Evolutionary conservation across 2,329 filamentous ascomycete genomes (phyloP), one percentile per base, ranked within the genome.

Genomic region (Cladosporium sp.): DNA sequence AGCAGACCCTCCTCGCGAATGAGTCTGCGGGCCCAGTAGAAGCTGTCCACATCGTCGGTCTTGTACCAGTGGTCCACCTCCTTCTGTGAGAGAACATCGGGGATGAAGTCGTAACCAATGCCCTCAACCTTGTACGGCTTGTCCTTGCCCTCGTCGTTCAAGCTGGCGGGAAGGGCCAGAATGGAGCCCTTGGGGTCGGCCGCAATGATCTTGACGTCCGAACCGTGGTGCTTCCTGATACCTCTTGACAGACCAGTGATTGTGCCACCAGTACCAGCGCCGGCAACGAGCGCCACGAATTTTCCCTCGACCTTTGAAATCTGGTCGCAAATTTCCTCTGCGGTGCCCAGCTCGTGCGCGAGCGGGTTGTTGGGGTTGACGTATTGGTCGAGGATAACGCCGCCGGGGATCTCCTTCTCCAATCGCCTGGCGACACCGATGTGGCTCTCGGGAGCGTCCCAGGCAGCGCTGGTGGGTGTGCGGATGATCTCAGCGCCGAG

Each of bases 21-120:
- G 63, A 99, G 82, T 52, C 93, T 86, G 61, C 96, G 86, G n/a
- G 95, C 92, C 75, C 92, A 93, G 77, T 88, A 85, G 81, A 99
- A 99, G 2, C 93, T 93, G 77, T 97, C 91, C 68, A 87, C 86
- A 76, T 99, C 95, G 68, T 94, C 92, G 3, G 95, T 99, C 87
- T 99, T 99, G 83, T 97, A 98, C 95, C 95, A 99, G 76, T 90
- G 91, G 78, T 97, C 92, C 34, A 99, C 91, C 5, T 86, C 78
- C 32, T 88, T 80, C 75, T 90, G 92, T 71, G 95, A 89, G 65
- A 99, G 84, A 5, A 99, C 96, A 28, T 98, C 92, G 7, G 96
- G 95, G 67, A 99, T 91, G 78, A 99, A 99, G 78, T 99, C 95
- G 78, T 99, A 99, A 24, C 95, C 95, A 74, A 99, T 99, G 52